Percentiles rank a stretch among this genome's conserved stretches.
Conservation (phyloP, 2,329 filamentous ascomycete genomes). For the Cytospora paraplurivora region DNA sequence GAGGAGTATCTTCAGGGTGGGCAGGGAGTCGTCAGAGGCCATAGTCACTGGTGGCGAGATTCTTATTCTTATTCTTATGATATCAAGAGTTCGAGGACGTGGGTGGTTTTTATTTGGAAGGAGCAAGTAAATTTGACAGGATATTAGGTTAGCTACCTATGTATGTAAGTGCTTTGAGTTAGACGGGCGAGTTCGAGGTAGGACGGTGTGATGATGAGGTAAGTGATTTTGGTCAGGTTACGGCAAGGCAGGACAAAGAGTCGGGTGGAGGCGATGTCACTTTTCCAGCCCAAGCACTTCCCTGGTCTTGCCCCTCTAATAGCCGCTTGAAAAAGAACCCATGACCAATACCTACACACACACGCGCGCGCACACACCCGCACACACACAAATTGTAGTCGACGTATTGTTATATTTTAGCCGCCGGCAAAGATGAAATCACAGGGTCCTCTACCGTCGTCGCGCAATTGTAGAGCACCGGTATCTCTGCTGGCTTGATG, state of each 20-base stretch:
- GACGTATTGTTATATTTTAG: not conserved
- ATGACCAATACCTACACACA: no score
- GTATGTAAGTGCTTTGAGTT: no score
- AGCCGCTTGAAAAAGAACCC: constrained; percentile 3
- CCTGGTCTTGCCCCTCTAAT: constrained; percentile 19
- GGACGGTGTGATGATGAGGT: no score
- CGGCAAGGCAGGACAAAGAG: no score
- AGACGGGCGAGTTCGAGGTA: no score
- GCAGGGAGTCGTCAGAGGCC: constrained; percentile 50
- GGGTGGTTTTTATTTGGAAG: not conserved
- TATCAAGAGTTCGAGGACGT: not conserved
- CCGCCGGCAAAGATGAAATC: not conserved
- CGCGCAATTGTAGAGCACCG: not conserved
- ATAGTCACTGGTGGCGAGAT: constrained; percentile 33
- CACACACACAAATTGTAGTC: not conserved
- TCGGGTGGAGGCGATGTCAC: no score
- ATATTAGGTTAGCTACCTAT: no score
- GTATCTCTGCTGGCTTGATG: not conserved
- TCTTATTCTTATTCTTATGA: not conserved
- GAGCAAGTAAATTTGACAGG: no score
- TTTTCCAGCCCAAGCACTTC: no score
- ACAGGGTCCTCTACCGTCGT: no score
- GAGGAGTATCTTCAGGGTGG: constrained; percentile 56
- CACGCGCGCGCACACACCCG: not conserved
- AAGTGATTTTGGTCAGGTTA: no score